Base-by-base conservation (phyloP, 768 basidiomycete species). In the Lactifluus hygrophoroides region DNA sequence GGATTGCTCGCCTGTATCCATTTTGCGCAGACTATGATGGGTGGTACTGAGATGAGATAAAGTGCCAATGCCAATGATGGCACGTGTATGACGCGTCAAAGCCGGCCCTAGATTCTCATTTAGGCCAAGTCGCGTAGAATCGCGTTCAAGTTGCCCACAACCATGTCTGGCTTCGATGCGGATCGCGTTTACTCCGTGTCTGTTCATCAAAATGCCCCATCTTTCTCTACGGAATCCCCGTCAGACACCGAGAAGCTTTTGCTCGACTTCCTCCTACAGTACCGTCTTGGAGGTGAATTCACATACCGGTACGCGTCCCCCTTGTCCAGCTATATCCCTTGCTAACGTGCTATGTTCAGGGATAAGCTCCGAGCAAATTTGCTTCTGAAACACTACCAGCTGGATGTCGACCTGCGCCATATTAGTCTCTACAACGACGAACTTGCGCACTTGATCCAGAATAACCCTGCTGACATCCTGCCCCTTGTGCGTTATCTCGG, bases 351-450 rank as follows among this genome's bases (percentile, higher is more conserved):
- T 51, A n/a, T 3, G 7, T 49, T n/a, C 64, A 78, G 93, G 67
- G 96, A 99, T 68, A 89, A 89, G 63, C 76, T 98, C 28, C 83
- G 94, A 19, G 90, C 85, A 46, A 95, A 94, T 69, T 73, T 98
- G 34, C 80, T 98, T 14, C 70, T 95, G 62, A 94, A 94, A 68
- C 90, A 94, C 61, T 83, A 80, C 60, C 77, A 78, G 19, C 72
- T 85, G 37, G 81, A 83, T 58, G 78, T 85, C 14, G 81, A 83
- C 65, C 69, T 84, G 57, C 67, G 74, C 16, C 74, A 76, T 64
- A 57, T 76, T 7, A 67, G 70, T 8, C 74, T 94, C 28, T 98
- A 87, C 76, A 94, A 96, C 65, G 94, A 97, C 67, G 93, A 95
- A 68, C 77, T 99, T 35, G 94, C 92, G 2, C 90, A 94, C 70